These are phyloP conservation scores for Actinidia arguta DNA, from an alignment of 179 eudicot species.

Conservation along the genomic window DNA sequence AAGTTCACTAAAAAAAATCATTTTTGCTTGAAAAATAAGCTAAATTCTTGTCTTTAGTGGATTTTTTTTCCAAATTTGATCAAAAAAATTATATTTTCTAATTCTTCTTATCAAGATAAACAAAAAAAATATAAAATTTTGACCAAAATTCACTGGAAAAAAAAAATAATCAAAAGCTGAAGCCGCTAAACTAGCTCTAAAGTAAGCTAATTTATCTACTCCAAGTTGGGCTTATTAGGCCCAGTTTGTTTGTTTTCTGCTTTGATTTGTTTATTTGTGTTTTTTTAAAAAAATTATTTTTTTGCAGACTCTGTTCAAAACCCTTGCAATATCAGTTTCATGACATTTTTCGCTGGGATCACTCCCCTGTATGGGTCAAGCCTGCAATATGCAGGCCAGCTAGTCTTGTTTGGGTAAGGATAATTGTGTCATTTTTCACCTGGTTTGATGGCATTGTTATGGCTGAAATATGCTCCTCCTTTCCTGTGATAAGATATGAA, in stretches of 20 bases:
- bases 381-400: constrained; percentile 68
- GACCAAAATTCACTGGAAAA: too few species aligned
- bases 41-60: too few species aligned
- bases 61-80: too few species aligned
- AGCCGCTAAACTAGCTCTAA: too few species aligned
- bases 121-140: too few species aligned
- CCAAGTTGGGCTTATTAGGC: not conserved
- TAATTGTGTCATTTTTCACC: constrained; percentile 61
- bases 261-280: not conserved
- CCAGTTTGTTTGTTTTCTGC: not conserved
- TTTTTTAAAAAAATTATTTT: too few species aligned
- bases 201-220: not conserved
- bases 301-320: constrained; percentile 59
- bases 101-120: too few species aligned
- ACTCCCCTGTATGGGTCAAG: constrained; percentile 66
- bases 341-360: constrained; percentile 65
- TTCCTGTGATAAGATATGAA: too few species aligned
- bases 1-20: too few species aligned
- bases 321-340: constrained; percentile 65
- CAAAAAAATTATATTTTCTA: too few species aligned
- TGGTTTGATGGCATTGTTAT: constrained; percentile 65
- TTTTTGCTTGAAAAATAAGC: too few species aligned
- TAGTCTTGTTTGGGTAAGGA: constrained; percentile 70
- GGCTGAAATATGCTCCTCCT: constrained; percentile 72
- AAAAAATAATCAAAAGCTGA: too few species aligned